Conservation (phyloP, 2,329 filamentous ascomycete species). For the Scleromitrula shiraiana region DNA sequence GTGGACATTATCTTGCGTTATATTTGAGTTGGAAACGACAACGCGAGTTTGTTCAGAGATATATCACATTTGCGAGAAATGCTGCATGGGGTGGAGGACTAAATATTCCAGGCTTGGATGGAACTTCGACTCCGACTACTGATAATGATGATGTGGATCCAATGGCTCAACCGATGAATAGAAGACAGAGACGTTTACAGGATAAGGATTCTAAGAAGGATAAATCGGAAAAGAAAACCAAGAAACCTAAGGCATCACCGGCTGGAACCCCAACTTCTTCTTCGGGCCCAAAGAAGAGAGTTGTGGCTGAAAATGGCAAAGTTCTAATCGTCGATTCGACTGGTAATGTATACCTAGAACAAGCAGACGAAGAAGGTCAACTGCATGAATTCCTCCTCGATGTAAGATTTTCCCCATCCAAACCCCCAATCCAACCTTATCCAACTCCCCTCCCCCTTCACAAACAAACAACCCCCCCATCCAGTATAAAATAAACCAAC, state of each 20-base stretch:
- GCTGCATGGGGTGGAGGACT: slow-evolving; percentile 77
- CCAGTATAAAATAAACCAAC: slow-evolving; percentile 21
- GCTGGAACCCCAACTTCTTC: slow-evolving; percentile 38
- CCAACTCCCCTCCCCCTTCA: too few relatives aligned
- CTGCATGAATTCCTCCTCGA: slow-evolving; percentile 80
- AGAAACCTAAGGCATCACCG: slow-evolving; percentile 38
- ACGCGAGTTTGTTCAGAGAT: slow-evolving; percentile 82
- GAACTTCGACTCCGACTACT: slow-evolving; percentile 37
- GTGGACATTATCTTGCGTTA: slow-evolving; percentile 76
- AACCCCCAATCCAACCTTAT: too few relatives aligned
- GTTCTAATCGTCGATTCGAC: slow-evolving; percentile 83
- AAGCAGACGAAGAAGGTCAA: slow-evolving; percentile 79
- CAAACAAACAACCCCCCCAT: too few relatives aligned
- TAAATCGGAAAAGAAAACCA: slow-evolving; percentile 49
- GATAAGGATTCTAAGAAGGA: slow-evolving; percentile 75
- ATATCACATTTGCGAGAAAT: slow-evolving; percentile 81
- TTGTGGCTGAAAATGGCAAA: slow-evolving; percentile 93
- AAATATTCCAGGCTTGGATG: slow-evolving; percentile 60
- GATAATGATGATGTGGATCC: slow-evolving; percentile 40
- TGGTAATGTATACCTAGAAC: slow-evolving; percentile 92
- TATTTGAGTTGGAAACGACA: slow-evolving; percentile 85
- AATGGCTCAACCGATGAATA: slow-evolving; percentile 57
- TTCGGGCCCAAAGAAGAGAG: slow-evolving; percentile 73
- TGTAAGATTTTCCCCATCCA: slow-evolving; percentile 48
- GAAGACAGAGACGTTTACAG: slow-evolving; percentile 80